Conservation (phyloP, 1,284 basidiomycete species). For the Microbotryum intermedium region DNA sequence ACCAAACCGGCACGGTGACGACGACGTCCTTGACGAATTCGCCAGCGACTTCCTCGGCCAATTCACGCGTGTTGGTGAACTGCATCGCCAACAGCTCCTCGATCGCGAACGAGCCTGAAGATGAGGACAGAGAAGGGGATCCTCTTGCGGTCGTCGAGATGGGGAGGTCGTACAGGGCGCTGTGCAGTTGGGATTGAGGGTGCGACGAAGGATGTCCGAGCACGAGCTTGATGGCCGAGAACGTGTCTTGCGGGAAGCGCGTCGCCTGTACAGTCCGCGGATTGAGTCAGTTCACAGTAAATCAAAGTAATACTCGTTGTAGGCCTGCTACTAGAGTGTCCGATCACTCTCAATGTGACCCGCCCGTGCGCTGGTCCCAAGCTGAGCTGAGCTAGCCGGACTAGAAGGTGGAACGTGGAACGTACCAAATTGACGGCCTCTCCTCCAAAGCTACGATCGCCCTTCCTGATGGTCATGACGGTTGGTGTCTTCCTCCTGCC, state of each 20-base stretch:
- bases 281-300: not conserved
- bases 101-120: slow-evolving; percentile 41
- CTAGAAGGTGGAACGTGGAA: slow-evolving; percentile 32
- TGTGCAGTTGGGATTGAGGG: slow-evolving; percentile 52
- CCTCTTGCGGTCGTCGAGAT: slow-evolving; percentile 52
- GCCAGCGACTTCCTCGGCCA: slow-evolving; percentile 67
- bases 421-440: slow-evolving; percentile 80
- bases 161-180: slow-evolving; percentile 55
- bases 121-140: slow-evolving; percentile 52
- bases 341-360: not conserved
- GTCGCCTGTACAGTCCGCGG: slow-evolving; percentile 50
- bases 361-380: not conserved
- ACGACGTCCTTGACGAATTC: slow-evolving; percentile 73
- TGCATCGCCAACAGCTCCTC: slow-evolving; percentile 95
- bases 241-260: slow-evolving; percentile 80
- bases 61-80: slow-evolving; percentile 75
- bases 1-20: slow-evolving; percentile 74
- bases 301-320: not conserved
- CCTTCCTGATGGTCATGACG: slow-evolving; percentile 74
- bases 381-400: not conserved
- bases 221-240: slow-evolving; percentile 78
- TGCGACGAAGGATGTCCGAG: slow-evolving; percentile 58
- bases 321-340: not conserved
- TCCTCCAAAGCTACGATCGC: slow-evolving; percentile 76
- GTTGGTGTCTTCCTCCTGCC: slow-evolving; percentile 92